These are phyloP conservation scores for Coleophoma eucalyptorum DNA, from an alignment of 2,329 filamentous ascomycete species.

Conservation along the genomic window DNA sequence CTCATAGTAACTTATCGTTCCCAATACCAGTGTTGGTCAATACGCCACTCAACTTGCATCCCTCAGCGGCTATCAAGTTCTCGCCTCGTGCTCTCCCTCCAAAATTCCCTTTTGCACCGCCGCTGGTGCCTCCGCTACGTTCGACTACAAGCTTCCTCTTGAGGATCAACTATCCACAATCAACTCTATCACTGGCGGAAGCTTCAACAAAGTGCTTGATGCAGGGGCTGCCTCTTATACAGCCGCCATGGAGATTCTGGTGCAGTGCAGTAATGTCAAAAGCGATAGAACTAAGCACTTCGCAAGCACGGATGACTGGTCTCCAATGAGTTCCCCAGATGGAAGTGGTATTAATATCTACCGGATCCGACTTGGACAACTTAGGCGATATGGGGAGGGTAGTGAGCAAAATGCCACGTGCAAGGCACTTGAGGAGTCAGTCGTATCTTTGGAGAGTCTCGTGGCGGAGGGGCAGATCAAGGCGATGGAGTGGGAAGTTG, in stretches of 20 bases:
- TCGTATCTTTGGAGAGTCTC: constrained; percentile 13
- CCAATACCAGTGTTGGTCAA: too few species aligned
- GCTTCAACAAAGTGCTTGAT: constrained; percentile 30
- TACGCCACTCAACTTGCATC: constrained; percentile 24
- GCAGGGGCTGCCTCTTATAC: constrained; percentile 25
- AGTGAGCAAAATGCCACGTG: too few species aligned
- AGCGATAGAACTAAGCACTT: constrained; percentile 25
- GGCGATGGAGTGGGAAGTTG: constrained; percentile 17
- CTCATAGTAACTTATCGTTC: neutral
- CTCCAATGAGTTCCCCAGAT: constrained; percentile 9
- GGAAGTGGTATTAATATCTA: constrained; percentile 11
- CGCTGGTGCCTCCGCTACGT: constrained; percentile 28
- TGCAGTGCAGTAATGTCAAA: constrained; percentile 12
- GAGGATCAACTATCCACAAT: constrained; percentile 29
- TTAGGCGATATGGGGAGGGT: constrained; percentile 13
- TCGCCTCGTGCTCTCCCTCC: constrained; percentile 30
- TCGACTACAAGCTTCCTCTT: constrained; percentile 25
- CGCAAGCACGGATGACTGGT: constrained; percentile 31
- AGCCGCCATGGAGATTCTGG: constrained; percentile 27
- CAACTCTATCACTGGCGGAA: constrained; percentile 26
- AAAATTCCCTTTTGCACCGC: constrained; percentile 24
- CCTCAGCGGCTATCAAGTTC: constrained; percentile 32
- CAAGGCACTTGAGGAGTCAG: constrained; percentile 1
- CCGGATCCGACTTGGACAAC: constrained; percentile 12
- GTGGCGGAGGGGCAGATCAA: constrained; percentile 12